Evolutionary conservation across 106 monocot species (phyloP).

Genomic region (Acorus calamus): DNA sequence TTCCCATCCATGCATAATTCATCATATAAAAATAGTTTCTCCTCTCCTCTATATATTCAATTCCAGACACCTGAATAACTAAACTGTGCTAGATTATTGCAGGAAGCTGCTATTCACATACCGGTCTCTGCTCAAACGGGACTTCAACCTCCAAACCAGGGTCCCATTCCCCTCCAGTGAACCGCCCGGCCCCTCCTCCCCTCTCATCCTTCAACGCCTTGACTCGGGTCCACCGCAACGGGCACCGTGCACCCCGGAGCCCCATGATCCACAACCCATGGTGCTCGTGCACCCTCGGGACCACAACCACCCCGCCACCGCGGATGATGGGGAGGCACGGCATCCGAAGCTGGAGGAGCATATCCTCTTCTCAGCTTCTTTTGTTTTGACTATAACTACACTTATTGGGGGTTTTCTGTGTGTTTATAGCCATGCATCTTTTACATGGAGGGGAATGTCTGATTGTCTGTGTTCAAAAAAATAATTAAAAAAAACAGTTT

Average conservation of each 20-base stretch:
- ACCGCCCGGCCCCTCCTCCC: conserved; percentile 44
- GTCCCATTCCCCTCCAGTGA: conserved; percentile 62
- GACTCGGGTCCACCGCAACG: conserved; percentile 9
- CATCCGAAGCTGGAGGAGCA: no score
- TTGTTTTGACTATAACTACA: no score
- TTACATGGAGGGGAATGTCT: conserved; percentile 34
- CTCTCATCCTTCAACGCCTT: conserved; percentile 59
- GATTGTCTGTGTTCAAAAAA: not conserved
- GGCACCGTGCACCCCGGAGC: conserved; percentile 7
- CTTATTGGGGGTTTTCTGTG: no score
- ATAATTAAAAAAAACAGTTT: no score
- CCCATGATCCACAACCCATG: conserved; percentile 2
- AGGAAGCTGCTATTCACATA: conserved; percentile 7
- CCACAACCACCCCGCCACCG: not conserved
- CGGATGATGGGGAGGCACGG: no score
- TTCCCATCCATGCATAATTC: no score
- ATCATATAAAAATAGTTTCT: no score
- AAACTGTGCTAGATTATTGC: no score
- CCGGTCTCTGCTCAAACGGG: conserved; percentile 87
- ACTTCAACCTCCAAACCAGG: conserved; percentile 77
- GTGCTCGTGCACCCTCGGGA: not conserved
- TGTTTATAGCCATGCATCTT: conserved; percentile 30
- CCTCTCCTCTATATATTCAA: no score
- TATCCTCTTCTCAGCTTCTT: no score
- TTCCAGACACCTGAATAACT: no score